Base-by-base conservation (phyloP, 1,284 basidiomycete species). In the Thelephora terrestris region DNA sequence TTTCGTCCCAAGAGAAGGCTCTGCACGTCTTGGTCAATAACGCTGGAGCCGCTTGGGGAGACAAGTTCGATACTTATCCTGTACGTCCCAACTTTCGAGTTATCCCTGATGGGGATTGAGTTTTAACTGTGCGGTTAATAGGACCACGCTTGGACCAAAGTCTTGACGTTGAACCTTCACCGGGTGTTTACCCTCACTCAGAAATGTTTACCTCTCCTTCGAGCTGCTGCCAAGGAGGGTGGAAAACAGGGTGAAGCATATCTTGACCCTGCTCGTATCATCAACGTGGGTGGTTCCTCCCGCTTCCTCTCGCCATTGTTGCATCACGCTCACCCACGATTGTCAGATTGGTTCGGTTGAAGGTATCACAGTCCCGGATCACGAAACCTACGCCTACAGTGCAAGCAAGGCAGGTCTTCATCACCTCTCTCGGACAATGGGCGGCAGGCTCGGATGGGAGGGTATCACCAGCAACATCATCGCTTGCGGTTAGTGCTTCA, bases 111-210 rank as follows among this genome's bases (percentile, higher is more conserved):
- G 12, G 14, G 3, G 12, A 9, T 32, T 32, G 7, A 32, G 12
- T 32, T 27, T 27, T 27, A 9, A 16, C 5, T 38, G 17, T 38
- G n/a, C 5, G 23, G 10, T 40, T 40, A 3, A 18, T 53, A 79
- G 69, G 76, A 79, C 51, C 61, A 64, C 1, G 75, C 73, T 4
- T 78, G 74, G 53, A 69, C 70, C n/a, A 79, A 81, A 59, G 65
- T 86, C 44, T 60, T 86, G 45, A 81, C 73, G 7, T 65, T 85
- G 47, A 85, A 86, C 61, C 60, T 85, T 21, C 80, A 84, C 57
- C 71, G 81, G 3, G 81, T 84, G 2, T 86, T 86, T 60, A 83
- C 76, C 0, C 61, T 86, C 34, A 83, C 79, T 5, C 84, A 86
- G 60, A 77, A 78, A 57, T 67, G 80, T 17, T 63, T 83, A 1